Percentiles rank a stretch among this genome's conserved stretches.
phyloP scores from a whole-genome alignment of 202 grass and related monocot species.

The Dendrocalamus latiflorus region DNA sequence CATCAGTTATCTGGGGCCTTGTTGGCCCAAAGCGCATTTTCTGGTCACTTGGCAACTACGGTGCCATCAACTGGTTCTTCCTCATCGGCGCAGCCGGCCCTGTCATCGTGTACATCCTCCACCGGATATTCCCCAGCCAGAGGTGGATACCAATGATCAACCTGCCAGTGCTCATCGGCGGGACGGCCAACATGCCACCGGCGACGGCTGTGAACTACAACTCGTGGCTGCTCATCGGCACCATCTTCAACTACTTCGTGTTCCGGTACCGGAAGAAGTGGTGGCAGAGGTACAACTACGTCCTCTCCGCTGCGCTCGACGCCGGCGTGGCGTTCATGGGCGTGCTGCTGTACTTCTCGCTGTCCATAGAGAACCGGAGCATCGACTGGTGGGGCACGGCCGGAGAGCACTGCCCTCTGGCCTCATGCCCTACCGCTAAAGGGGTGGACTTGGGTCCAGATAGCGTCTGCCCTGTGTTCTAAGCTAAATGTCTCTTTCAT shows the following conservation, averaged over 20 bases:
- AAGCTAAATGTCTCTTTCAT: conserved; percentile 19
- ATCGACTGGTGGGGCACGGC: conserved; percentile 61
- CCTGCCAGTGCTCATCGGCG: conserved; percentile 76
- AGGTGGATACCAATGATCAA: conserved; percentile 79
- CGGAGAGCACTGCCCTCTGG: conserved; percentile 75
- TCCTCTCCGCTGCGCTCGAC: conserved; percentile 71
- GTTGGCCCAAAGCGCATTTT: too few relatives aligned
- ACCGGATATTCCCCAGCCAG: conserved; percentile 52
- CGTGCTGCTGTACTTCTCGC: conserved; percentile 61
- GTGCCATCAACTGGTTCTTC: conserved; percentile 73
- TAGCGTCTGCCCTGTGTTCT: conserved; percentile 61
- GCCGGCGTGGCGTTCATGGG: conserved; percentile 83
- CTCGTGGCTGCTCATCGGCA: conserved; percentile 57
- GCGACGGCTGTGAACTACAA: conserved; percentile 76
- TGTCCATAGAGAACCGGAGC: conserved; percentile 54
- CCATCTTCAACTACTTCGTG: conserved; percentile 82
- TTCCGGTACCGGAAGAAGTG: too few relatives aligned
- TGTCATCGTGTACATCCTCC: conserved; percentile 52
- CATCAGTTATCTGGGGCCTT: too few relatives aligned
- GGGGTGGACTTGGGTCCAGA: conserved; percentile 44
- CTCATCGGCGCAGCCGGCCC: conserved; percentile 50
- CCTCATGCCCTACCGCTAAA: conserved; percentile 59
- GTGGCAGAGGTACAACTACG: conserved; percentile 90
- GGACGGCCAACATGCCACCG: conserved; percentile 61
- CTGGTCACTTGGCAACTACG: conserved; percentile 52